A percentile compares a stretch with the other conserved stretches of the same genome.
Evolutionary conservation across 805 yeast species (phyloP).

Genomic region (Grigorovia humatica): DNA sequence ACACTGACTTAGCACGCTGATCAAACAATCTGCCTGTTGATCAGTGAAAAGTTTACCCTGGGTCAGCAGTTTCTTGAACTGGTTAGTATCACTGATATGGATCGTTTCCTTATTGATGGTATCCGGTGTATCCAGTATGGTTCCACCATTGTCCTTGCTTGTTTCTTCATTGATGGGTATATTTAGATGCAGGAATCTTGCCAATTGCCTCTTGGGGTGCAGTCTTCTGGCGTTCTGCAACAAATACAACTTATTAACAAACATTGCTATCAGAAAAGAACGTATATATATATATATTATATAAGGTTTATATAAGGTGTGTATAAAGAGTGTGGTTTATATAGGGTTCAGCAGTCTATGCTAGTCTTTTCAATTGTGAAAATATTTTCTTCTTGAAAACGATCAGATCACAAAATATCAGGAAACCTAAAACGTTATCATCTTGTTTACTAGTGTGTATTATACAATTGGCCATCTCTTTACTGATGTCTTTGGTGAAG

Average conservation of each 20-base stretch:
- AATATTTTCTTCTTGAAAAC: slow-evolving; percentile 52
- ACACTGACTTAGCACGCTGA: slow-evolving; percentile 60
- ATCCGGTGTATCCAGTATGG: neutral
- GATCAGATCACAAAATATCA: slow-evolving; percentile 53
- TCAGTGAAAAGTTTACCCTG: slow-evolving; percentile 61
- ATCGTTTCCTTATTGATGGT: slow-evolving; percentile 16
- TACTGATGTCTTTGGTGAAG: slow-evolving; percentile 41
- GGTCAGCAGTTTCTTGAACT: slow-evolving; percentile 51
- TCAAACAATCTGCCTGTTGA: slow-evolving; percentile 72
- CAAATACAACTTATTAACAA: neutral
- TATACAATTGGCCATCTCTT: slow-evolving; percentile 56
- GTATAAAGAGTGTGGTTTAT: neutral
- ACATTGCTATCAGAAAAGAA: neutral
- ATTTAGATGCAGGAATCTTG: neutral
- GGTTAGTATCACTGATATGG: slow-evolving; percentile 61
- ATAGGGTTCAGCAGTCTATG: neutral
- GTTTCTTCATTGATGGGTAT: neutral
- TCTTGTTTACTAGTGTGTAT: slow-evolving; percentile 36
- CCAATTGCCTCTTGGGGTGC: neutral
- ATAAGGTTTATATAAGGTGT: neutral
- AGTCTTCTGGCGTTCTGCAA: neutral
- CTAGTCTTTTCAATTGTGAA: slow-evolving; percentile 40
- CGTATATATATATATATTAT: too few species aligned
- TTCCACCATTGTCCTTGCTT: too few species aligned
- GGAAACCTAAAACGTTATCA: slow-evolving; percentile 48